A percentile compares a stretch with the other conserved stretches of the same genome.
phyloP scores from a whole-genome alignment of 1,139 yeast genomes.

The Candida tetrigidarum region DNA sequence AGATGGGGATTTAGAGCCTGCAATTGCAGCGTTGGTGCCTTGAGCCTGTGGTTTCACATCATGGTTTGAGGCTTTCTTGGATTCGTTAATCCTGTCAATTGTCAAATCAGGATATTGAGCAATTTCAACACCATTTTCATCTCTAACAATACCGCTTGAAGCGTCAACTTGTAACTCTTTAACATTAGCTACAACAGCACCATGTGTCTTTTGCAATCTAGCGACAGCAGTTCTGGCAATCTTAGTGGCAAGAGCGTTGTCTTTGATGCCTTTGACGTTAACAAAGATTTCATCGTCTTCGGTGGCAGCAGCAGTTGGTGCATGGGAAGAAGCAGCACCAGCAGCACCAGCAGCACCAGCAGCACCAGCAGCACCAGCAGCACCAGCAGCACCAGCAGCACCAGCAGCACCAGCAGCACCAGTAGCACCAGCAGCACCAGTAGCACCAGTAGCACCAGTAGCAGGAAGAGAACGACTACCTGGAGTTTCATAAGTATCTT shows the following conservation, averaged over 20 bases:
- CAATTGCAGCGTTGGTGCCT: not conserved
- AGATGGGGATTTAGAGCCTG: not conserved
- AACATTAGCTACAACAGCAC: slow-evolving; percentile 27
- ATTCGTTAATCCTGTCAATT: slow-evolving; percentile 8
- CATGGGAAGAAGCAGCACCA: too few relatives aligned
- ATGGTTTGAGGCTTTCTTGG: not conserved
- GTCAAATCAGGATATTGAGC: slow-evolving; percentile 19
- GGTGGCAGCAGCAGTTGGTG: too few relatives aligned
- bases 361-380: too few relatives aligned
- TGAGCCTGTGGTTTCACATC: not conserved
- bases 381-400: too few relatives aligned
- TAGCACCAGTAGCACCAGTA: too few relatives aligned
- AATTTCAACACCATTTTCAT: slow-evolving; percentile 29
- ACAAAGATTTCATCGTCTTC: slow-evolving; percentile 25
- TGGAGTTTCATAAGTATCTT: slow-evolving; percentile 5
- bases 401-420: too few relatives aligned
- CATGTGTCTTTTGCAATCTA: slow-evolving; percentile 28
- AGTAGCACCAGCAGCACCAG: too few relatives aligned
- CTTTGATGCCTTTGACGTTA: slow-evolving; percentile 35
- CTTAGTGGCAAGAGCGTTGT: slow-evolving; percentile 29
- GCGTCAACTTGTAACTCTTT: slow-evolving; percentile 37
- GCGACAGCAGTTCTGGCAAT: slow-evolving; percentile 37
- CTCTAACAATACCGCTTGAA: slow-evolving; percentile 33
- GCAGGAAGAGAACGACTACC: too few relatives aligned
- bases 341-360: too few relatives aligned